Base-by-base conservation (phyloP, 75 land plant species). In the Azolla pinnata region DNA sequence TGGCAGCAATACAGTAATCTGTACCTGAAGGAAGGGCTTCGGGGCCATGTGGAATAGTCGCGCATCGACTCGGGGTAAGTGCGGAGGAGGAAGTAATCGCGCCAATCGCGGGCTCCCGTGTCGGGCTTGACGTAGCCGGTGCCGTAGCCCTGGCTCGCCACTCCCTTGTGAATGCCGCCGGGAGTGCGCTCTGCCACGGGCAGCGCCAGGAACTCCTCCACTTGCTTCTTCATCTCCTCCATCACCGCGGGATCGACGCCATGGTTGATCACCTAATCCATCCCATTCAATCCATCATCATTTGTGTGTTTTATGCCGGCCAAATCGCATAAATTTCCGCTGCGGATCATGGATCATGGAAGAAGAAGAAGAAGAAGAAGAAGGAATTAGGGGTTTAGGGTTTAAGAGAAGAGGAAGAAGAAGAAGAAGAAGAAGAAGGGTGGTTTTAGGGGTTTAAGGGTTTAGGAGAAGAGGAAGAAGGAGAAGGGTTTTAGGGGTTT, bases 81-180 rank as follows among this genome's bases (percentile, higher is more conserved):
- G 12, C 42, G 42, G 42, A 38, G 42, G 42, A 38, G 42, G 42
- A 38, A 38, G 42, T 38, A 38, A 14, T 38, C 42, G 12, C 42
- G 42, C 42, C 42, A 38, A 38, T 38, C 42, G 3, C 51, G 7
- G 14, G 51, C 51, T 7, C 51, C 51, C 4, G 51, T 48, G 19
- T 48, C 51, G 4, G 51, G 51, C 51, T 48, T 48, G 21, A 48
- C 51, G 19, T 48, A 48, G 21, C 51, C 51, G 21, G 18, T 48
- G 14, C 51, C 51, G 21, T 48, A 48, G 51, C 51, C 51, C 51
- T 48, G 51, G 51, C 51, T 48, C 3, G 51, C 51, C 4, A 48
- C 51, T 3, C 51, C 51, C 18, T 48, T 48, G 4, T 20, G 9
- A 20, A 48, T 48, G 51, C 51, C 51, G 21, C 51, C 51, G 19